Conservation (phyloP, 179 eudicot species). For the Beta lomatogona region DNA sequence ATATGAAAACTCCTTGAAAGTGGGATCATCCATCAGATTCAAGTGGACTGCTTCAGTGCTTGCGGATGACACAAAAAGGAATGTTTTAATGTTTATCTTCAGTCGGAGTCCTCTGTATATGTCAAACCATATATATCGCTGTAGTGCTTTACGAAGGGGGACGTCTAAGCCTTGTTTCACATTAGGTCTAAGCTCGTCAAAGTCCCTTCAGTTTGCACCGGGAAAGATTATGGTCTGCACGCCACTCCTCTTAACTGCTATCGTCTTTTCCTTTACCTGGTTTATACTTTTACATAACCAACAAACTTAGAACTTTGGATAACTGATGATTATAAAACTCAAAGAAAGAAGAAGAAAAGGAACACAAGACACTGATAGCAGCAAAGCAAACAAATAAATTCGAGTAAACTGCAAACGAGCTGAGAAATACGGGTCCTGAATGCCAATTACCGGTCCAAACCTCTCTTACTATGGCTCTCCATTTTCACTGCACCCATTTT, state of each 20-base stretch:
- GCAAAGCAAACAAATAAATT: not conserved
- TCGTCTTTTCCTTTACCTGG: conserved; percentile 97
- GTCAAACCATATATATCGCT: conserved; percentile 69
- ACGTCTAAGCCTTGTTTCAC: conserved; percentile 97
- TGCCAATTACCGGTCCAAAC: not conserved
- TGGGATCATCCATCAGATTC: not conserved
- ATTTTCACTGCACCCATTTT: not conserved
- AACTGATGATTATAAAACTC: not conserved
- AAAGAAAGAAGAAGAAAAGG: not conserved
- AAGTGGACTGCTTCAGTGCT: not conserved
- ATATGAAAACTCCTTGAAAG: conserved; percentile 2
- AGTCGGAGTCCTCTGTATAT: conserved; percentile 39
- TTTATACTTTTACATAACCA: conserved; percentile 15
- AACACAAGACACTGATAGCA: not conserved
- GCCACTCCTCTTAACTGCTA: conserved; percentile 91
- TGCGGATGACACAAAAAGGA: not conserved
- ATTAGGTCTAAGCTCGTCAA: conserved; percentile 80
- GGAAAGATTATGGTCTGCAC: conserved; percentile 93
- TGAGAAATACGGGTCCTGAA: not conserved
- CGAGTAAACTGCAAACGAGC: not conserved
- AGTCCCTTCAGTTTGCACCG: conserved; percentile 86
- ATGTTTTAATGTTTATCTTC: conserved; percentile 12
- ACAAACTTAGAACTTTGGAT: conserved; percentile 1
- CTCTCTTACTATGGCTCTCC: not conserved
- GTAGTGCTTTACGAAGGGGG: conserved; percentile 89